Percentiles rank a stretch among this genome's conserved stretches.
Evolutionary conservation across 2,329 filamentous ascomycete species (phyloP).

Genomic region (Colletotrichum cuscutae): DNA sequence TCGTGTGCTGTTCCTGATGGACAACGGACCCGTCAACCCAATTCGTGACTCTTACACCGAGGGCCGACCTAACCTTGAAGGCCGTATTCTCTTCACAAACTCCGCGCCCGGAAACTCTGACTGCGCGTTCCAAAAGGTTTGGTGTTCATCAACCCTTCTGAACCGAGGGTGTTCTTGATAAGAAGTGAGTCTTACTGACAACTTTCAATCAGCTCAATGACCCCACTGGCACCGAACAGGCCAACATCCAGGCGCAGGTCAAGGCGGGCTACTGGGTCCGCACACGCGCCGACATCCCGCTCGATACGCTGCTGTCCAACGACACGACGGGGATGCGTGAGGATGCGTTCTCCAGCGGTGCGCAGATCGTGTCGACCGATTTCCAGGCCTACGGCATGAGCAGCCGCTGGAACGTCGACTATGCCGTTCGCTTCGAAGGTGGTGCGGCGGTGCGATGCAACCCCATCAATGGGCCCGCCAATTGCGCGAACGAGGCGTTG

Average conservation of each 20-base stretch:
- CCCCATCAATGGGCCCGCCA: constrained; percentile 39
- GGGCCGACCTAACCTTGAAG: constrained; percentile 48
- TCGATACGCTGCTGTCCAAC: constrained; percentile 52
- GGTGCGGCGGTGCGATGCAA: constrained; percentile 44
- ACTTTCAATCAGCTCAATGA: constrained; percentile 51
- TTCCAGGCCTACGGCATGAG: constrained; percentile 58
- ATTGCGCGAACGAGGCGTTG: constrained; percentile 36
- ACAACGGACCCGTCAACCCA: constrained; percentile 54
- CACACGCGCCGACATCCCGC: constrained; percentile 57
- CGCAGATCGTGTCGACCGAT: constrained; percentile 61
- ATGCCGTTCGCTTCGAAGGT: constrained; percentile 45
- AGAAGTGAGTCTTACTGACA: not conserved
- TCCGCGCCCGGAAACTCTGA: constrained; percentile 54
- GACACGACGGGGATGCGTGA: constrained; percentile 53
- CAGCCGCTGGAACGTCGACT: constrained; percentile 58
- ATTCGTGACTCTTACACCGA: constrained; percentile 51
- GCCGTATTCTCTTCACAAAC: constrained; percentile 60
- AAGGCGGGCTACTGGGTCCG: constrained; percentile 59
- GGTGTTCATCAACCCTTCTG: not conserved
- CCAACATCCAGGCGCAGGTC: constrained; percentile 55
- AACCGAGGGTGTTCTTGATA: not conserved
- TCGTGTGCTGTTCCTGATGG: constrained; percentile 61
- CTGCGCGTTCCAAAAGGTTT: constrained; percentile 57
- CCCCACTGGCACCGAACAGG: constrained; percentile 46
- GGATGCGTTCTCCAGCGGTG: constrained; percentile 55